Percentiles rank a stretch among this genome's conserved stretches.
Conservation (phyloP, 148 eudicot genomes). For the Rhododendron ferrugineum region DNA sequence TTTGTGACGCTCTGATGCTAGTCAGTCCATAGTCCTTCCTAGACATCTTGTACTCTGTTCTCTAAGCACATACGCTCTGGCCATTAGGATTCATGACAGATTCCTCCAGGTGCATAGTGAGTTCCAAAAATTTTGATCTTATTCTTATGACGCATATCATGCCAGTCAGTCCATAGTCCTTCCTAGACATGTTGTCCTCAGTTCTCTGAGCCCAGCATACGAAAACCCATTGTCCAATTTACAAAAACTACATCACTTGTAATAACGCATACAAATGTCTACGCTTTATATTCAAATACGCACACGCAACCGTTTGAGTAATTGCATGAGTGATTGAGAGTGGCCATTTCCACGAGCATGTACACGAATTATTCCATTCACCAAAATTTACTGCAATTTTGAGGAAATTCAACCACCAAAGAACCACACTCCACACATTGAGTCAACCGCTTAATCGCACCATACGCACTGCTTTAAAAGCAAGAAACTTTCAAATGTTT, state of each 20-base stretch:
- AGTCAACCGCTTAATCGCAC: neutral
- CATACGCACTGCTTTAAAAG: neutral
- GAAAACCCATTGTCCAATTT: neutral
- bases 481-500: too few species aligned
- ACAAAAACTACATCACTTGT: neutral
- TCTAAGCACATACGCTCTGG: too few species aligned
- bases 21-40: neutral
- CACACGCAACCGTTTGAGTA: neutral
- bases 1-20: neutral
- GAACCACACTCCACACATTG: neutral
- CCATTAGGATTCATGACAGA: too few species aligned
- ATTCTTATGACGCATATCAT: neutral
- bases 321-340: neutral
- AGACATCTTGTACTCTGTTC: neutral
- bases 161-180: neutral
- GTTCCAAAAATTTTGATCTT: neutral
- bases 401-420: neutral
- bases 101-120: neutral
- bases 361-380: too few species aligned
- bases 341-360: too few species aligned
- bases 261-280: neutral
- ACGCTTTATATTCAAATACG: neutral
- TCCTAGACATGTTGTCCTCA: neutral
- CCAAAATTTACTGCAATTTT: neutral
- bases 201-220: neutral